Percentiles rank a stretch among this genome's conserved stretches.
These are phyloP conservation scores for Trypethelium eluteriae DNA, from an alignment of 495 filamentous ascomycete species.

Conservation along the genomic window DNA sequence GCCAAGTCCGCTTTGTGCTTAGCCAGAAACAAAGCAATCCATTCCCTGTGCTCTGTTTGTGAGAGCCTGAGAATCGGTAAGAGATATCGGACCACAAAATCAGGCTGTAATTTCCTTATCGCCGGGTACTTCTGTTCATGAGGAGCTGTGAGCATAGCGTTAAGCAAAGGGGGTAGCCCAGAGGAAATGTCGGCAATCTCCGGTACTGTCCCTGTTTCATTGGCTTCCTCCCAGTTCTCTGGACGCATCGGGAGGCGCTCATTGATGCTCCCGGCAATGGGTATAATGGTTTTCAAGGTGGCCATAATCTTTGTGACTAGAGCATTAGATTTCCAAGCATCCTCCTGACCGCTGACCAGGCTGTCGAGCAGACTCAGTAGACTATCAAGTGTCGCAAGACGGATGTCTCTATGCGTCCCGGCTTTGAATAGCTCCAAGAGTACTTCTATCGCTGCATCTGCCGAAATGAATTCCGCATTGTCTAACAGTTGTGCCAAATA, in stretches of 20 bases:
- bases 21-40: not conserved
- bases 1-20: not conserved
- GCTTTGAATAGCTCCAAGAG: constrained; percentile 29
- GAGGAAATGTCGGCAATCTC: not conserved
- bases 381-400: constrained; percentile 30
- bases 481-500: constrained; percentile 36
- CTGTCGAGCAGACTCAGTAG: constrained; percentile 29
- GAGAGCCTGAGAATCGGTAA: not conserved
- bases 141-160: not conserved
- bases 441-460: constrained; percentile 25
- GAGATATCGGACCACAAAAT: not conserved
- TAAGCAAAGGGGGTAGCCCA: not conserved
- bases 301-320: constrained; percentile 24
- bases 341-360: constrained; percentile 1
- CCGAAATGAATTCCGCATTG: constrained; percentile 31
- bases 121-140: not conserved
- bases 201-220: not conserved
- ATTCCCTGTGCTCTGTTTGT: not conserved
- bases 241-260: constrained; percentile 25
- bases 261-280: constrained; percentile 33
- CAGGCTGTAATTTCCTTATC: not conserved
- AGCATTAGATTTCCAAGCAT: constrained; percentile 1
- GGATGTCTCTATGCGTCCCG: constrained; percentile 35
- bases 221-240: not conserved
- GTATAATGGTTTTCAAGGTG: constrained; percentile 29